Evolutionary conservation across 1,284 basidiomycete species (phyloP).

Genomic region (Puccinia triticina): DNA sequence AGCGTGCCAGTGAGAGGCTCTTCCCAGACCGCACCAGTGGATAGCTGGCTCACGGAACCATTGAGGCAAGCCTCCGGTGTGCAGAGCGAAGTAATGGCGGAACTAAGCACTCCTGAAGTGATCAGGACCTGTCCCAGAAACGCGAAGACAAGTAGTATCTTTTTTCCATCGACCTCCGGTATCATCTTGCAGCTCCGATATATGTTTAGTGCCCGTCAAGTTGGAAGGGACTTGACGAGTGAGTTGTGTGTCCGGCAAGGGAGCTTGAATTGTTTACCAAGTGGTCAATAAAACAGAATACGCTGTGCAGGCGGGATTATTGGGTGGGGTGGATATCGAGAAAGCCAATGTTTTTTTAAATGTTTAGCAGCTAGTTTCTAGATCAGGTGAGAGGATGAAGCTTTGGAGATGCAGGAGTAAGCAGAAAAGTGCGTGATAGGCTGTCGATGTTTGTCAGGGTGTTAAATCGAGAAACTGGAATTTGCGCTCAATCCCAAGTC

Average conservation of each 20-base stretch:
- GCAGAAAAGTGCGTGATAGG: neutral
- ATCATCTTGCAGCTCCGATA: neutral
- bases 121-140: neutral
- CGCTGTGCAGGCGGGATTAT: neutral
- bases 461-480: neutral
- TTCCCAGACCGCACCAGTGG: slow-evolving; percentile 1
- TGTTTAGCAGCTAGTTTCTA: neutral
- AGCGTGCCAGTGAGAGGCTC: neutral
- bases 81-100: neutral
- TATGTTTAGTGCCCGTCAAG: neutral
- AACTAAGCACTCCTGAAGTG: neutral
- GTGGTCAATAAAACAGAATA: neutral
- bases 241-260: neutral
- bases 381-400: slow-evolving; percentile 19
- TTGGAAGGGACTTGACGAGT: neutral
- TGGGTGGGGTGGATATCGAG: neutral
- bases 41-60: slow-evolving; percentile 16
- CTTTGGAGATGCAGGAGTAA: slow-evolving; percentile 4
- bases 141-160: neutral
- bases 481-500: neutral
- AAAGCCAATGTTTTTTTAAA: neutral
- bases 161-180: neutral
- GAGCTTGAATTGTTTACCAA: neutral
- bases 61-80: slow-evolving; percentile 18
- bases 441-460: neutral